Evolutionary conservation across 768 basidiomycete species (phyloP).

Genomic region (Nidularia sp.): DNA sequence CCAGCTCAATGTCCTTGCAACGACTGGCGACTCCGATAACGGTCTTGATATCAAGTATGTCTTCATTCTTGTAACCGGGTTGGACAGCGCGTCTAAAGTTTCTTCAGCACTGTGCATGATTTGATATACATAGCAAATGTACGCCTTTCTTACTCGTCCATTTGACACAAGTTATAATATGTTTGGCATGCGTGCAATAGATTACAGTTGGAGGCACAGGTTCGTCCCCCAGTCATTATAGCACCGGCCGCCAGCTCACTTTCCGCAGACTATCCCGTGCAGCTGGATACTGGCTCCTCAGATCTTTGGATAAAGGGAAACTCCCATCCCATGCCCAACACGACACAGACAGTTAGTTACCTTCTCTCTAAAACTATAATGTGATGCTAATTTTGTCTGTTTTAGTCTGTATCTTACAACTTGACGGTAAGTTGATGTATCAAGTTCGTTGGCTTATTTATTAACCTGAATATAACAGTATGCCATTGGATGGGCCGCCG

Average conservation of each 20-base stretch:
- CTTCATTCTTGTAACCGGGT: neutral
- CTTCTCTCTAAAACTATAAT: neutral
- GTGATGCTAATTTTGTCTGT: constrained; percentile 4
- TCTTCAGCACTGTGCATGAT: constrained; percentile 63
- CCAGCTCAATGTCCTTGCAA: constrained; percentile 29
- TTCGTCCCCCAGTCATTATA: constrained; percentile 24
- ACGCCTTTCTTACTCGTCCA: constrained; percentile 20
- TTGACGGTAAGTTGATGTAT: constrained; percentile 48
- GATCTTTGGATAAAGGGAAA: constrained; percentile 70
- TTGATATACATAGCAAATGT: constrained; percentile 79
- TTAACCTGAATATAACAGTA: constrained; percentile 46
- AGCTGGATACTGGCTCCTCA: constrained; percentile 83
- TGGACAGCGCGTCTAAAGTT: constrained; percentile 6
- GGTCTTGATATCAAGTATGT: constrained; percentile 44
- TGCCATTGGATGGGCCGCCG: constrained; percentile 76
- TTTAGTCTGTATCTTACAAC: constrained; percentile 47
- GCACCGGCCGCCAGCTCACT: neutral
- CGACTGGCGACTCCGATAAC: constrained; percentile 18
- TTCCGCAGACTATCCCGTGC: constrained; percentile 59
- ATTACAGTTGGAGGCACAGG: constrained; percentile 61
- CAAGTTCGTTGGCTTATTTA: constrained; percentile 1
- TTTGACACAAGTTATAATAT: constrained; percentile 1
- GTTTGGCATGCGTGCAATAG: constrained; percentile 28
- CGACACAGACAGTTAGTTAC: constrained; percentile 42
- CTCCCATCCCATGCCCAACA: constrained; percentile 42